Percentiles rank a stretch among this genome's conserved stretches.
These are phyloP conservation scores for Graphilbum sp. DNA, from an alignment of 2,329 filamentous ascomycete genomes.

Conservation along the genomic window DNA sequence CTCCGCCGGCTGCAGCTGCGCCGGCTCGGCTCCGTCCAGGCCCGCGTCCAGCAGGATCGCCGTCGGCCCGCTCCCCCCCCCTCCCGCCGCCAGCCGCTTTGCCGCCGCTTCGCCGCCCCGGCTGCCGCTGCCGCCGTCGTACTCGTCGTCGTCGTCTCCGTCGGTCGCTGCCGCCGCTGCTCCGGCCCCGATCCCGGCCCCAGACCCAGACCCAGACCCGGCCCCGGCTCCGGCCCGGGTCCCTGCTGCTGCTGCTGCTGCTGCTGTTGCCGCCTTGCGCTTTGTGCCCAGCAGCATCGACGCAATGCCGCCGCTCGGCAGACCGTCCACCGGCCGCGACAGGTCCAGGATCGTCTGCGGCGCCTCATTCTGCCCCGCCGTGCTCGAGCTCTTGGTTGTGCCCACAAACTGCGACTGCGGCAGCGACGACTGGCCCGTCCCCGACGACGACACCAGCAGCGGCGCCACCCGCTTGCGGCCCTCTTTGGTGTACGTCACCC, in stretches of 20 bases:
- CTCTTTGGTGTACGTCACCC: constrained; percentile 89
- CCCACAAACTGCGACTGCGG: constrained; percentile 81
- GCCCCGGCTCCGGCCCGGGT: no score
- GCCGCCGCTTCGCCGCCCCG: background rate
- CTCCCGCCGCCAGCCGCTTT: constrained; percentile 27
- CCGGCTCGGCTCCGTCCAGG: constrained; percentile 61
- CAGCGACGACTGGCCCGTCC: constrained; percentile 70
- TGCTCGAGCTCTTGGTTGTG: constrained; percentile 39
- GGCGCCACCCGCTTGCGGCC: constrained; percentile 93
- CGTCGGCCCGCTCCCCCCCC: constrained; percentile 17
- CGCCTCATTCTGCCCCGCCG: constrained; percentile 37
- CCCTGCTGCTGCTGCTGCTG: no score
- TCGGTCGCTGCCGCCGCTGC: background rate
- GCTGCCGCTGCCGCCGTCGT: constrained; percentile 31
- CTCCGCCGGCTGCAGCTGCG: constrained; percentile 41
- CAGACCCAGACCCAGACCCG: no score
- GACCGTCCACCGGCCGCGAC: constrained; percentile 82
- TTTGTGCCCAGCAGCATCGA: constrained; percentile 87
- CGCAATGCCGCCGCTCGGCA: constrained; percentile 77
- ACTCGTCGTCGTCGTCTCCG: constrained; percentile 62
- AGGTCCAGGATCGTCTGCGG: constrained; percentile 77
- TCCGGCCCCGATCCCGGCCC: no score
- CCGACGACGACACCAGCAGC: constrained; percentile 77
- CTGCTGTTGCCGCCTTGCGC: constrained; percentile 45
- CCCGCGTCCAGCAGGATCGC: constrained; percentile 57